These are phyloP conservation scores for Ustanciosporium gigantosporum DNA, from an alignment of 1,284 basidiomycete genomes.

Conservation along the genomic window DNA sequence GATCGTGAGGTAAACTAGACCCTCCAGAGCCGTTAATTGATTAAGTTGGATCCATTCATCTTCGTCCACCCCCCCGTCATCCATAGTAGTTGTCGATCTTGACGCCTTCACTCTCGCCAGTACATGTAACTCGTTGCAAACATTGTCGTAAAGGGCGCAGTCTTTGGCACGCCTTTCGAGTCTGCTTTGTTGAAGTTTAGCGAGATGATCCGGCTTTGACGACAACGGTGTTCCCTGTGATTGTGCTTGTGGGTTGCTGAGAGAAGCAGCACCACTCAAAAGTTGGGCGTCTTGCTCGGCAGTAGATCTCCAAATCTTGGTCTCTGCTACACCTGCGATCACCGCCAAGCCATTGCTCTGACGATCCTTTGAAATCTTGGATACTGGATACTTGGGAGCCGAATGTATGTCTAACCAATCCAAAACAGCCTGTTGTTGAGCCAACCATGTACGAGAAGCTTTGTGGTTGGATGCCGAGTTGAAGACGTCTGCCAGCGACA, in stretches of 20 bases:
- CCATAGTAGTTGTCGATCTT: too few relatives aligned
- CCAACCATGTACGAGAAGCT: slow-evolving; percentile 16
- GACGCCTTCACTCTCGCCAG: not conserved
- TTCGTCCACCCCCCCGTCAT: too few relatives aligned
- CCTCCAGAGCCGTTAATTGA: slow-evolving; percentile 45
- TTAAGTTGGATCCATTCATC: too few relatives aligned
- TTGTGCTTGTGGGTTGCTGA: not conserved
- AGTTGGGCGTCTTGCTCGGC: slow-evolving; percentile 13
- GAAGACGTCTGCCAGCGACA: slow-evolving; percentile 25
- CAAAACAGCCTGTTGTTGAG: slow-evolving; percentile 20
- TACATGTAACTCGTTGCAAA: slow-evolving; percentile 5
- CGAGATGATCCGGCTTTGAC: slow-evolving; percentile 17
- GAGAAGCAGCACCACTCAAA: slow-evolving; percentile 10
- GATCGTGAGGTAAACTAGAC: slow-evolving; percentile 45
- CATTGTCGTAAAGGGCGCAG: slow-evolving; percentile 5
- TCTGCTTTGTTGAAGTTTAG: slow-evolving; percentile 10
- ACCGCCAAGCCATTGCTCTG: slow-evolving; percentile 2
- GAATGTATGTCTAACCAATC: slow-evolving; percentile 31
- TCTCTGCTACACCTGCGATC: slow-evolving; percentile 22
- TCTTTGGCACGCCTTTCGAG: slow-evolving; percentile 20
- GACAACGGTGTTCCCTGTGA: too few relatives aligned
- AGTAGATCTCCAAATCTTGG: slow-evolving; percentile 14
- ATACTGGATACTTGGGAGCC: slow-evolving; percentile 3
- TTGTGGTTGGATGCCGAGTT: slow-evolving; percentile 24
- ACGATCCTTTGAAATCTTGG: not conserved